Evolutionary conservation across 2,329 filamentous ascomycete genomes (phyloP), one percentile per base, ranked within the genome.

Genomic region (Sclerotinia nivalis): DNA sequence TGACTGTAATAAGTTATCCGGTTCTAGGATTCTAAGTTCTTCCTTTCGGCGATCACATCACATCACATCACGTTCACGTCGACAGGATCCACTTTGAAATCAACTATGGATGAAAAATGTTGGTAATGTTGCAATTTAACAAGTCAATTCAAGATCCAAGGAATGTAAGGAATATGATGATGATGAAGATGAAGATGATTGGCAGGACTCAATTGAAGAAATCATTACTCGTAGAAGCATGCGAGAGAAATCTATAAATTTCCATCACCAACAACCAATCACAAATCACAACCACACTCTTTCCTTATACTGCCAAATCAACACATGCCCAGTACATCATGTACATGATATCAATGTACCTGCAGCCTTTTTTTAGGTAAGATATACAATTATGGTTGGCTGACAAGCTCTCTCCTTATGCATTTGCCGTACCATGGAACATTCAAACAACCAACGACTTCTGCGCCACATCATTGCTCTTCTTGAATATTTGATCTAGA

Each of bases 281-380:
- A 40, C 12, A 58, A 25, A 18, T 5, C 20, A 18, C 12, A 40
- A 37, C 54, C 15, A 50, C 60, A 25, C 45, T 64, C 8, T 45
- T 25, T 64, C 45, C 45, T 22, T 20, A 64, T 37, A 49, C 22
- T 34, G 28, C 20, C 22, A 64, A 50, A 13, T 50, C 22, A 37
- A 22, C 37, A 50, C n/a, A 37, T 37, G 60, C 45, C 45, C n/a
- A 62, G 22, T 20, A 49, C 45, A 62, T 62, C 15, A 34, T 62
- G 18, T 34, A 61, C 10, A 47, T 49, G 28, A 61, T 49, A 64
- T 40, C 22, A 64, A 50, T 1, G 20, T 50, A 50, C 45, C 60
- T 64, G 28, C 60, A 64, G 45, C 60, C 31, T 43, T 50, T 64
- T 50, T 64, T 49, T 50, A 52, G 60, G 3, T 8, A 40, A 64